A percentile compares a stretch with the other conserved stretches of the same genome.
phyloP scores from a whole-genome alignment of 139 green algal genomes.

The Monoraphidium neglectum region DNA sequence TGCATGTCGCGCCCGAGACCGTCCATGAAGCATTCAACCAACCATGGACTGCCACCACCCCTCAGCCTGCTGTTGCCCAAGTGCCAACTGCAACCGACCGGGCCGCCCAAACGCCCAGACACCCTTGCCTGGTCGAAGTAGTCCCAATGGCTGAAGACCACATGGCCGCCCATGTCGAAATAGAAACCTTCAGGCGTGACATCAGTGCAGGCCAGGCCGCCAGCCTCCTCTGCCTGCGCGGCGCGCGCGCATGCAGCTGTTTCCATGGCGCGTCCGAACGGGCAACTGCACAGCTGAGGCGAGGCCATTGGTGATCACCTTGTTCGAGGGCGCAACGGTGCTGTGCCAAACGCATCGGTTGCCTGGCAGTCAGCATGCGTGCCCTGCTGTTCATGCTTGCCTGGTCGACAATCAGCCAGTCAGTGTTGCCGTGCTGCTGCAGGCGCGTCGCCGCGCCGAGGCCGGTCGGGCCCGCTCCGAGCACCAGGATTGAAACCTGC shows the following conservation, averaged over 20 bases:
- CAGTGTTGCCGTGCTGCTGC: constrained; percentile 75
- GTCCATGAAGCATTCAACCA: no score
- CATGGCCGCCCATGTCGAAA: constrained; percentile 95
- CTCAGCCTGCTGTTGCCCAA: background rate
- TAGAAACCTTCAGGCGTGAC: constrained; percentile 87
- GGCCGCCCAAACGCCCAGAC: no score
- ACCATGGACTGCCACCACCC: background rate
- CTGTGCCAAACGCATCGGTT: no score
- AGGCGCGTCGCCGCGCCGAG: constrained; percentile 86
- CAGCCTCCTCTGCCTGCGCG: constrained; percentile 63
- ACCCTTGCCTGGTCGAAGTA: constrained; percentile 95
- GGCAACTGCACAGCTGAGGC: no score
- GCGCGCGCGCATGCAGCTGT: no score
- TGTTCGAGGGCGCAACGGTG: no score
- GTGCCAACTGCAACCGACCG: no score
- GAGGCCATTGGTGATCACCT: no score
- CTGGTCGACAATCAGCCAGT: constrained; percentile 86
- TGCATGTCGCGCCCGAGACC: no score
- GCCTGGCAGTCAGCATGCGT: no score
- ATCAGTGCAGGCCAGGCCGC: constrained; percentile 89
- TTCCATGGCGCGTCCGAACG: no score
- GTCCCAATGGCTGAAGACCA: constrained; percentile 93
- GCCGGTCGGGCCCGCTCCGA: constrained; percentile 85
- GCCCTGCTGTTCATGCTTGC: constrained; percentile 27
- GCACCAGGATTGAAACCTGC: constrained; percentile 68